phyloP scores from a whole-genome alignment of 2,329 filamentous ascomycete species.

The Penicillium brasilianum region DNA sequence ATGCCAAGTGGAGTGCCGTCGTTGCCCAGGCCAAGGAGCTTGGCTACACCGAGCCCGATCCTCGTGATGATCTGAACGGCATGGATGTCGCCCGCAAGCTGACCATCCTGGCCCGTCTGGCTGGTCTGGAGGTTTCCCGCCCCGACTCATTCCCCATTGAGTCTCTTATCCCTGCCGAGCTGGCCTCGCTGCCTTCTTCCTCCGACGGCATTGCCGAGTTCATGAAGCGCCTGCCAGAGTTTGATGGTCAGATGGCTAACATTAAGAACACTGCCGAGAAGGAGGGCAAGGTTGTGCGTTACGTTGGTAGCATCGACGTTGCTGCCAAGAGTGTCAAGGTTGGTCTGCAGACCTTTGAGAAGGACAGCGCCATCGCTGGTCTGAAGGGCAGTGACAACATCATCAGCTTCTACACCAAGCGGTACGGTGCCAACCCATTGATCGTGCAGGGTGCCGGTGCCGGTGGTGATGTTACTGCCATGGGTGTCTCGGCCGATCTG shows the following conservation, averaged over 20 bases:
- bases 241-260: constrained; percentile 88
- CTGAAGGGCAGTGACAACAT: constrained; percentile 98
- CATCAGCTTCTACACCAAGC: constrained; percentile 96
- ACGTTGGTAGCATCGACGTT: constrained; percentile 91
- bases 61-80: constrained; percentile 83
- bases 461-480: constrained; percentile 93
- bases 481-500: constrained; percentile 92
- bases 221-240: constrained; percentile 75
- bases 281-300: constrained; percentile 89
- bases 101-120: constrained; percentile 89
- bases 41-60: constrained; percentile 90
- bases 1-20: constrained; percentile 84
- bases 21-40: constrained; percentile 89
- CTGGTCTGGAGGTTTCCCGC: constrained; percentile 78
- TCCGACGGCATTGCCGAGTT: constrained; percentile 74
- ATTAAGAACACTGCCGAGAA: constrained; percentile 79
- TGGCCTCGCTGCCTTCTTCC: constrained; percentile 71
- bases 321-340: constrained; percentile 81
- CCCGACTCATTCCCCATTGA: constrained; percentile 91
- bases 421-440: constrained; percentile 87
- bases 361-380: constrained; percentile 86
- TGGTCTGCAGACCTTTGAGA: constrained; percentile 86
- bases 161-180: constrained; percentile 84
- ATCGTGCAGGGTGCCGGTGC: constrained; percentile 95
- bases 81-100: constrained; percentile 93